Percentiles rank a stretch among this genome's conserved stretches.
Conservation (phyloP, 1,284 basidiomycete genomes). For the Trichosporon coremiiforme region DNA sequence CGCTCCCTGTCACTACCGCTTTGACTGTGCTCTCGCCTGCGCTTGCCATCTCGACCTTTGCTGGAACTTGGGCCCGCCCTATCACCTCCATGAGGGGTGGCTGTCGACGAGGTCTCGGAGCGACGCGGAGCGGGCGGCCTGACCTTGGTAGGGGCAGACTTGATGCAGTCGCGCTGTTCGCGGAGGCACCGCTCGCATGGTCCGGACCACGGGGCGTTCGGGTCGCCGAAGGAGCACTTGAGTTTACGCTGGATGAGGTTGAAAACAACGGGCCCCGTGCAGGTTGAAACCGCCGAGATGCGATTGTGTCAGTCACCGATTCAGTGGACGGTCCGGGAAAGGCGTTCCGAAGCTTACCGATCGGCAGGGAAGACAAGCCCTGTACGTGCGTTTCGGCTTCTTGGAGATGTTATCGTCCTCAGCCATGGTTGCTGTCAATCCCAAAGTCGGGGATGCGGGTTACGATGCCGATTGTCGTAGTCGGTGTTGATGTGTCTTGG, state of each 20-base stretch:
- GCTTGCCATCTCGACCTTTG: neutral
- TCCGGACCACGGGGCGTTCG: constrained; percentile 30
- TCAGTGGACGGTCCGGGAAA: neutral
- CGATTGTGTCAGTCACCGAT: neutral
- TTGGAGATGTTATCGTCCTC: neutral
- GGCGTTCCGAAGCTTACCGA: constrained; percentile 21
- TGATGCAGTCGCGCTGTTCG: constrained; percentile 28
- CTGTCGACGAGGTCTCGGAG: neutral
- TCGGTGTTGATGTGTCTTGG: neutral
- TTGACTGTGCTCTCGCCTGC: constrained; percentile 11
- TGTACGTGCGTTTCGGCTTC: constrained; percentile 27
- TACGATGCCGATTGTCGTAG: neutral
- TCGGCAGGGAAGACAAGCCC: constrained; percentile 25
- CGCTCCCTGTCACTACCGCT: neutral
- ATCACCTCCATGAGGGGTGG: neutral
- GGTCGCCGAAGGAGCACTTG: constrained; percentile 31
- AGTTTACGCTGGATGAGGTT: constrained; percentile 28
- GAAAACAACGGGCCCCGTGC: neutral
- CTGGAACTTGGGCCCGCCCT: constrained; percentile 6
- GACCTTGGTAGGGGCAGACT: constrained; percentile 21
- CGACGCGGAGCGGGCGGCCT: constrained; percentile 10
- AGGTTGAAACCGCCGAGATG: neutral
- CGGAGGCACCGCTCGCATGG: constrained; percentile 29
- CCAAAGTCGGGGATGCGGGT: neutral
- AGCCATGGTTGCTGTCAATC: neutral